phyloP scores from a whole-genome alignment of 23 red algal genomes.

The Gracilaria domingensis region DNA sequence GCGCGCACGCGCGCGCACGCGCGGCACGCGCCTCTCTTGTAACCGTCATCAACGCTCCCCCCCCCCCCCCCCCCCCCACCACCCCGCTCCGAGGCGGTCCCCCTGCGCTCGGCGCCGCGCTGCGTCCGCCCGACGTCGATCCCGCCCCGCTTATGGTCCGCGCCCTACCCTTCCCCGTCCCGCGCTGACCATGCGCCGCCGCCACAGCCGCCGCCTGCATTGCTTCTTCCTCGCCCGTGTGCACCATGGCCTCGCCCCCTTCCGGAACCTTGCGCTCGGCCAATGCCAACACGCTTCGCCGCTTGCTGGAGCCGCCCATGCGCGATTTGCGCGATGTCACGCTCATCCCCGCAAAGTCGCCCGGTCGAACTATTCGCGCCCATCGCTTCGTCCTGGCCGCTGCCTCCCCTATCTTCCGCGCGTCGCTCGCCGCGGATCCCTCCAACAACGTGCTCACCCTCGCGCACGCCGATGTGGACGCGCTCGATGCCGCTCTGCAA shows the following conservation, averaged over 20 bases:
- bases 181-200: neutral
- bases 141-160: neutral
- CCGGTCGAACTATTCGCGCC: slow-evolving; percentile 61
- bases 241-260: neutral
- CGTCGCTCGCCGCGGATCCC: slow-evolving; percentile 42
- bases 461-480: slow-evolving; percentile 52
- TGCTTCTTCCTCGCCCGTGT: neutral
- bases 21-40: neutral
- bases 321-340: slow-evolving; percentile 57
- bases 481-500: slow-evolving; percentile 40
- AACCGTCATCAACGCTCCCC: slow-evolving; percentile 19
- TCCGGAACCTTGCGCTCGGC: neutral
- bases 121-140: too few relatives aligned
- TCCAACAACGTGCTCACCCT: slow-evolving; percentile 38
- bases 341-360: slow-evolving; percentile 49
- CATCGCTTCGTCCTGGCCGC: slow-evolving; percentile 75
- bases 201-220: neutral
- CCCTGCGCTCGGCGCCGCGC: too few relatives aligned
- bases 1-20: neutral
- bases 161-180: neutral
- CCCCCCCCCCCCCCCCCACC: slow-evolving; percentile 20
- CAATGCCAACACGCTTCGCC: slow-evolving; percentile 44
- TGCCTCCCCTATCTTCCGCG: slow-evolving; percentile 57
- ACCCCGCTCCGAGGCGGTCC: too few relatives aligned
- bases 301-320: slow-evolving; percentile 44